Conservation (phyloP, 306 rosid genomes). For the Chamaecrista fasciculata region DNA sequence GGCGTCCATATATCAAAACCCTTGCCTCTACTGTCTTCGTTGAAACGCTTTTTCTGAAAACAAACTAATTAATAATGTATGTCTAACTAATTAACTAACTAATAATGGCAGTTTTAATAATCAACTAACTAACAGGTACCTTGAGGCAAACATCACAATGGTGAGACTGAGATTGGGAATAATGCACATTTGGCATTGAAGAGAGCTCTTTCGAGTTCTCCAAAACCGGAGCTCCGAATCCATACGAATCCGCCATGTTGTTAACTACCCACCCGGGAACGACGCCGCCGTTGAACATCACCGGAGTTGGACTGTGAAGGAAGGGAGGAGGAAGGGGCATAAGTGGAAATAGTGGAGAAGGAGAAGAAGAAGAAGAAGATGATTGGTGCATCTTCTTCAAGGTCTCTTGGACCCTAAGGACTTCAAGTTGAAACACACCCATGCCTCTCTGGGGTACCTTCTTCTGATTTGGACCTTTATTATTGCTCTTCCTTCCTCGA, state of each 20-base stretch:
- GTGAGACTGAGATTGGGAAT: conserved; percentile 9
- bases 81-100: not conserved
- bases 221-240: conserved; percentile 29
- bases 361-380: not conserved
- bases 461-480: conserved; percentile 34
- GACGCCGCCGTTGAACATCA: conserved; percentile 14
- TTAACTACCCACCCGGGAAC: conserved; percentile 11
- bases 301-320: not conserved
- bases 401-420: conserved; percentile 48
- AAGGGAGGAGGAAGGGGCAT: too few relatives aligned
- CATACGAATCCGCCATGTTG: conserved; percentile 28
- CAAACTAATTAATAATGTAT: not conserved
- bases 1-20: conserved; percentile 21
- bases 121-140: conserved; percentile 34
- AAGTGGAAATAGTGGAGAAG: too few relatives aligned
- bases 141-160: conserved; percentile 49
- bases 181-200: conserved; percentile 67
- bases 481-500: conserved; percentile 35
- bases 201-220: conserved; percentile 84
- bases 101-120: too few relatives aligned
- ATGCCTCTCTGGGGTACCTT: conserved; percentile 70
- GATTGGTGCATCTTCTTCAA: conserved; percentile 40
- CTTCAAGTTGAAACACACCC: conserved; percentile 67
- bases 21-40: conserved; percentile 29
- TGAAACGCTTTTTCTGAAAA: conserved; percentile 55